These are phyloP conservation scores for Phylloporus sp. DNA, from an alignment of 768 basidiomycete genomes.

Conservation along the genomic window DNA sequence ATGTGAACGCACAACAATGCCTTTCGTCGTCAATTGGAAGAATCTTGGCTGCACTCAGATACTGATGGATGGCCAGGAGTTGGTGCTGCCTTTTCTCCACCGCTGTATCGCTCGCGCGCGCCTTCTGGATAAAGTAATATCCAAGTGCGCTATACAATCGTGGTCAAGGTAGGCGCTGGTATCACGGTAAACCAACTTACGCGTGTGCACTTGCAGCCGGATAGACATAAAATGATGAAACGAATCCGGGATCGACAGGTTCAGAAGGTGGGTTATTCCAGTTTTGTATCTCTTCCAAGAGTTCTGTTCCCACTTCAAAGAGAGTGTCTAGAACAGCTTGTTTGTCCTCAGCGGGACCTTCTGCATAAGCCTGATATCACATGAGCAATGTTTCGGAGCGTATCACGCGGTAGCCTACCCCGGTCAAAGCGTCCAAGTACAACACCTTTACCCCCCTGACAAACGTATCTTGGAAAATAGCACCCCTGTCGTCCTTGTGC, in stretches of 20 bases:
- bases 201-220: not conserved
- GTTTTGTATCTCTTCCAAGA: not conserved
- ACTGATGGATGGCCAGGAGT: not conserved
- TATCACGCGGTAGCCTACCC: not conserved
- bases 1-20: not conserved
- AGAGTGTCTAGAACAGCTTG: not conserved
- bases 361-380: not conserved
- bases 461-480: not conserved
- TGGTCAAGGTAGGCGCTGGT: not conserved
- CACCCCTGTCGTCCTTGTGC: not conserved
- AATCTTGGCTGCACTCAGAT: not conserved
- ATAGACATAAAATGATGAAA: slow-evolving; percentile 2
- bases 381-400: not conserved
- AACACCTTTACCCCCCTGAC: not conserved
- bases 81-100: not conserved
- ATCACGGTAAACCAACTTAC: not conserved
- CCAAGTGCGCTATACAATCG: slow-evolving; percentile 1
- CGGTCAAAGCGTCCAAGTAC: not conserved
- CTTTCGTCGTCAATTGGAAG: slow-evolving; percentile 6
- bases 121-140: not conserved
- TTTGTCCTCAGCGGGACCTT: not conserved
- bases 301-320: not conserved
- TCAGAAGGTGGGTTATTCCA: not conserved
- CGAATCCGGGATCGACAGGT: not conserved
- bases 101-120: not conserved